A percentile compares a stretch with the other conserved stretches of the same genome.
Conservation (phyloP, 1,139 yeast genomes). For the Blastobotrys proliferans region DNA sequence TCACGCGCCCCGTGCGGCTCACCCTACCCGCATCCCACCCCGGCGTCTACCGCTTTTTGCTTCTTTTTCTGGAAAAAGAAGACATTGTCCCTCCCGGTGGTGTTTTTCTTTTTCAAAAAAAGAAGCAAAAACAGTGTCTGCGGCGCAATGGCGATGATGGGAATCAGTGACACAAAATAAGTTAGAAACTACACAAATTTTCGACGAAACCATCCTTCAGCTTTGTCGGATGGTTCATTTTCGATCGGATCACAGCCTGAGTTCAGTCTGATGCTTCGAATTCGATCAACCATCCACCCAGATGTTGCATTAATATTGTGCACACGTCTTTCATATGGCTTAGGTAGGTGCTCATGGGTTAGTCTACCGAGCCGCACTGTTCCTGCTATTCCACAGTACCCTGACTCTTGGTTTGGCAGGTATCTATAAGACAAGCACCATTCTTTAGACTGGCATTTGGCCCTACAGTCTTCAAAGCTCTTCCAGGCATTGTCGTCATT, state of each 20-base stretch:
- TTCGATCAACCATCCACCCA: constrained; percentile 5
- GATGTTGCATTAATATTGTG: background rate
- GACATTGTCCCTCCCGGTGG: too few species aligned
- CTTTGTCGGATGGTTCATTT: too few species aligned
- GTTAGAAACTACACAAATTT: too few species aligned
- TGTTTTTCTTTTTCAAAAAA: too few species aligned
- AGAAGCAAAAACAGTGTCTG: too few species aligned
- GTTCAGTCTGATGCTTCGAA: background rate
- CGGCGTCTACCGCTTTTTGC: too few species aligned
- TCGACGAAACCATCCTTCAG: too few species aligned
- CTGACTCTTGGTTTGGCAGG: constrained; percentile 6
- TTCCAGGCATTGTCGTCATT: constrained; percentile 8
- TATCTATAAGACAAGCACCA: constrained; percentile 1
- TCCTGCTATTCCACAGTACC: constrained; percentile 20
- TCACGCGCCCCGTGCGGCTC: too few species aligned
- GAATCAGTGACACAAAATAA: too few species aligned
- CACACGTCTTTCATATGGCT: background rate
- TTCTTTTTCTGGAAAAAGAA: too few species aligned
- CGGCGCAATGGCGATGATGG: too few species aligned
- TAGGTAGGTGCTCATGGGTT: constrained; percentile 1
- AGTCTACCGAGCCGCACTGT: constrained; percentile 19
- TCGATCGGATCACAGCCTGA: background rate
- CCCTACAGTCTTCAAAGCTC: constrained; percentile 8
- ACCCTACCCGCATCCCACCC: too few species aligned
- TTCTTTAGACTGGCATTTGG: constrained; percentile 2